phyloP scores from a whole-genome alignment of 176 grass and related monocot genomes.

The sorghum (Sorghum bicolor) region Sorghum_bicolor_NCBIv3 NC_012875.2:58180501-58181000 shows the following conservation, averaged over 20 bases:
- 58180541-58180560: too few species aligned
- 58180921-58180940: too few species aligned
- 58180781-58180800: constrained; percentile 43
- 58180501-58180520: too few species aligned
- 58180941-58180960: too few species aligned
- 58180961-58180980: too few species aligned
- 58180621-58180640: background rate
- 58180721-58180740: constrained; percentile 38
- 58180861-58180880: background rate
- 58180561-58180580: background rate
- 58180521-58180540: too few species aligned
- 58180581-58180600: background rate
- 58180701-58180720: constrained; percentile 34
- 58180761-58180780: constrained; percentile 40
- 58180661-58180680: constrained; percentile 39
- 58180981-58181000: too few species aligned
- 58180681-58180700: constrained; percentile 37
- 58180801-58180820: constrained; percentile 20
- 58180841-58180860: background rate
- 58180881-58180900: too few species aligned
- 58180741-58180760: constrained; percentile 31
- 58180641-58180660: constrained; percentile 30
- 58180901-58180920: too few species aligned
- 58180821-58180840: background rate
- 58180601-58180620: constrained; percentile 9